Conservation (phyloP, 345 rosid genomes). For the Mangifera indica region DNA sequence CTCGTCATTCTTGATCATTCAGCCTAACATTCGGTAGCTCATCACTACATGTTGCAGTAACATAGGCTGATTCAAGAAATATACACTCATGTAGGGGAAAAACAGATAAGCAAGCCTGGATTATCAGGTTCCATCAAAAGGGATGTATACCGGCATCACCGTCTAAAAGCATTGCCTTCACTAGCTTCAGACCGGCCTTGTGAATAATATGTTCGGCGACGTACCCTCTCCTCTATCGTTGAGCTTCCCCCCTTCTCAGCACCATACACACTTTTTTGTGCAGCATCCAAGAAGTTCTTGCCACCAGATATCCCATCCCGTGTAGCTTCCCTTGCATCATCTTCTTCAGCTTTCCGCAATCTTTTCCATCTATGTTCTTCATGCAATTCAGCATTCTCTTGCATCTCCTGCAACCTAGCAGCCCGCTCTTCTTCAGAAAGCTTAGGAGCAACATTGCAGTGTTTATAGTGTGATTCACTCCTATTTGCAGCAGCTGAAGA, state of each 20-base stretch:
- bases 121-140: neutral
- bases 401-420: conserved; percentile 78
- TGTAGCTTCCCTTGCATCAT: conserved; percentile 63
- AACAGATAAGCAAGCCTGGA: neutral
- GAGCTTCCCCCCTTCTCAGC: conserved; percentile 89
- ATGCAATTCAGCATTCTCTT: conserved; percentile 78
- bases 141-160: conserved; percentile 29
- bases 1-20: neutral
- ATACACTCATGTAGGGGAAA: neutral
- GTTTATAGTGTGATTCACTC: conserved; percentile 39
- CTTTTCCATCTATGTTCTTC: conserved; percentile 96
- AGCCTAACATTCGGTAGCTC: neutral
- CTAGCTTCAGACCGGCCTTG: conserved; percentile 64
- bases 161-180: conserved; percentile 85
- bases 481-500: conserved; percentile 15
- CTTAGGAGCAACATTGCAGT: conserved; percentile 44
- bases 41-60: neutral
- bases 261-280: conserved; percentile 79
- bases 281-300: conserved; percentile 80
- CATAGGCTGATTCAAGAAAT: neutral
- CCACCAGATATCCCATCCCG: conserved; percentile 41
- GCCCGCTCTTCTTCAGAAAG: conserved; percentile 86
- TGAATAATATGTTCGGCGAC: conserved; percentile 74
- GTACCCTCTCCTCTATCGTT: conserved; percentile 88
- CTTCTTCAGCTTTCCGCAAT: conserved; percentile 76